Evolutionary conservation across 2,329 filamentous ascomycete genomes (phyloP).

Genomic region (Diaporthe sp.): DNA sequence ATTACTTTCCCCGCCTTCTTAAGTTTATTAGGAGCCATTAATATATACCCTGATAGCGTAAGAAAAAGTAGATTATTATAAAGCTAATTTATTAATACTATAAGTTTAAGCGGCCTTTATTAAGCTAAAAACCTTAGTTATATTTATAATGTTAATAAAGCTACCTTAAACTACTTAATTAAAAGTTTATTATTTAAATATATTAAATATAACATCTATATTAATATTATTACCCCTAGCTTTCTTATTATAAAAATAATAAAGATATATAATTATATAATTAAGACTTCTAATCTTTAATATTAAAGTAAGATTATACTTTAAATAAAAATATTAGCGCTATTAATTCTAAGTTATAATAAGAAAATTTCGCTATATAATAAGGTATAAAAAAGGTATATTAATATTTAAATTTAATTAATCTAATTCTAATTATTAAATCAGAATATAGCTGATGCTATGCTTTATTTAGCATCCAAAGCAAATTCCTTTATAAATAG

Average conservation of each 20-base stretch:
- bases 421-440: background rate
- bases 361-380: background rate
- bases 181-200: background rate
- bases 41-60: conserved; percentile 6
- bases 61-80: background rate
- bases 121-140: background rate
- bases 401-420: background rate
- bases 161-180: background rate
- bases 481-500: background rate
- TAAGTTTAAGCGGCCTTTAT: background rate
- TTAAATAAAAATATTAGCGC: background rate
- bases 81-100: conserved; percentile 6
- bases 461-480: conserved; percentile 1
- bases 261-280: background rate
- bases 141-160: background rate
- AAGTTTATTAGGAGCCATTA: background rate
- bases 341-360: background rate
- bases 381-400: background rate
- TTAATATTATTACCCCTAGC: background rate
- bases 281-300: background rate
- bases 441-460: background rate
- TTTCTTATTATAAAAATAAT: background rate
- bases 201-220: background rate
- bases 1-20: conserved; percentile 2
- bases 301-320: background rate